These are phyloP conservation scores for Didymosphaeria variabile DNA, from an alignment of 2,329 filamentous ascomycete genomes.

Conservation along the genomic window DNA sequence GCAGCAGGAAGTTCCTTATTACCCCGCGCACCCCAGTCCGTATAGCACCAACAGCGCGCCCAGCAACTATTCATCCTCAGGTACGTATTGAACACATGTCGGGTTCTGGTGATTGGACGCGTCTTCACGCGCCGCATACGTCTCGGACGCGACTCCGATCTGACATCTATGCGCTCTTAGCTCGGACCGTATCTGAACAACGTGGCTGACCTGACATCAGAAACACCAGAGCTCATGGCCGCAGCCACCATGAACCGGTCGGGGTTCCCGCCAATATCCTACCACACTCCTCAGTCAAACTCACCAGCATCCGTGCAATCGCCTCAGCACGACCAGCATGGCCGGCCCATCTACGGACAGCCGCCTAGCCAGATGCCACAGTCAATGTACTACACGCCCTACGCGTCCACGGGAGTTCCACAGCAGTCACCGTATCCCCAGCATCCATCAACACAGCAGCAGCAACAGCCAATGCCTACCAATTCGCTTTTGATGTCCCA, in stretches of 20 bases:
- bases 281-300: conserved; percentile 94
- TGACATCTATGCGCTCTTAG: background rate
- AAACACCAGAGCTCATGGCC: conserved; percentile 76
- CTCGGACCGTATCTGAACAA: conserved; percentile 18
- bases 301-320: conserved; percentile 94
- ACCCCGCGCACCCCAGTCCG: conserved; percentile 80
- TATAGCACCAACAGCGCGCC: conserved; percentile 85
- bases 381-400: conserved; percentile 78
- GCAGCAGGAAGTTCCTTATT: conserved; percentile 74
- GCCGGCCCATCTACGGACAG: conserved; percentile 82
- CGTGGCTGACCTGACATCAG: conserved; percentile 69
- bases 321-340: conserved; percentile 88
- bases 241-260: conserved; percentile 72
- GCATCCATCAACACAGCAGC: conserved; percentile 63
- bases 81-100: conserved; percentile 32
- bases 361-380: conserved; percentile 80
- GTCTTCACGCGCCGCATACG: conserved; percentile 11
- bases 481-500: conserved; percentile 64
- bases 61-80: conserved; percentile 83
- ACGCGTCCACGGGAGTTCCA: conserved; percentile 57
- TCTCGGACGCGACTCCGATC: background rate
- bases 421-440: conserved; percentile 66
- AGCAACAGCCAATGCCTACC: conserved; percentile 62
- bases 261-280: conserved; percentile 81
- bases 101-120: conserved; percentile 13